Evolutionary conservation across 495 filamentous ascomycete genomes (phyloP).

Genomic region (Emericellopsis terricola): DNA sequence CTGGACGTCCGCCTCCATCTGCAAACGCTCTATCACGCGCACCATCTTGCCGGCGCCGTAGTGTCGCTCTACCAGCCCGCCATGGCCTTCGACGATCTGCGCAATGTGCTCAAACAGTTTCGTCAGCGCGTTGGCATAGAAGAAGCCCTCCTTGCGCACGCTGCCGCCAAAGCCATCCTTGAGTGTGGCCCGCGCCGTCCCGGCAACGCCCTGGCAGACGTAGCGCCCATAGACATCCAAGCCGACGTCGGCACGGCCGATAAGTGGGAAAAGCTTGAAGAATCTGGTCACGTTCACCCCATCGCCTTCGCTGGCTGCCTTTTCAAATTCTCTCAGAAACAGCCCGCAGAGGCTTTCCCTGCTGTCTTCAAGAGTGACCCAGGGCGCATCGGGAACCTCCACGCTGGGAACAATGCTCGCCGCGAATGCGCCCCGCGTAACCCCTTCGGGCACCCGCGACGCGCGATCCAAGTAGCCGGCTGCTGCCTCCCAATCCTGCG

Average conservation of each 20-base stretch:
- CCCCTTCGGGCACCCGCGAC: slow-evolving; percentile 55
- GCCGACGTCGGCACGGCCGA: slow-evolving; percentile 75
- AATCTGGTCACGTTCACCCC: slow-evolving; percentile 82
- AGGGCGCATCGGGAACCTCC: slow-evolving; percentile 83
- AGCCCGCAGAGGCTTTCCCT: slow-evolving; percentile 73
- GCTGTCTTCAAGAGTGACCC: slow-evolving; percentile 70
- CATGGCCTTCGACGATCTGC: slow-evolving; percentile 83
- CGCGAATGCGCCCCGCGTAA: slow-evolving; percentile 74
- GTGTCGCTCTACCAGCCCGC: slow-evolving; percentile 75
- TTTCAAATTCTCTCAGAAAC: slow-evolving; percentile 89
- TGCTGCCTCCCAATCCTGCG: slow-evolving; percentile 96
- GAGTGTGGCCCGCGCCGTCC: slow-evolving; percentile 61
- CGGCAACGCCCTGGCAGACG: slow-evolving; percentile 83
- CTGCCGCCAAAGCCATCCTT: slow-evolving; percentile 34
- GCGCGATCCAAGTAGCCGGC: slow-evolving; percentile 77
- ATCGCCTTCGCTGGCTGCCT: slow-evolving; percentile 69
- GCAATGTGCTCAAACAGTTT: slow-evolving; percentile 95
- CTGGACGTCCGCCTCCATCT: slow-evolving; percentile 89
- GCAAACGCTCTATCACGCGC: slow-evolving; percentile 84
- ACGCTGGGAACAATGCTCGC: slow-evolving; percentile 86
- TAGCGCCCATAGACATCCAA: slow-evolving; percentile 89
- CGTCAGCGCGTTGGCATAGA: slow-evolving; percentile 82
- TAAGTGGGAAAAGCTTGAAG: slow-evolving; percentile 94
- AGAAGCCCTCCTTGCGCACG: slow-evolving; percentile 50
- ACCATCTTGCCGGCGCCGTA: slow-evolving; percentile 87